Conservation (phyloP, 225 moss, liverwort and hornwort genomes). For the Sphagnum tenellum region DNA sequence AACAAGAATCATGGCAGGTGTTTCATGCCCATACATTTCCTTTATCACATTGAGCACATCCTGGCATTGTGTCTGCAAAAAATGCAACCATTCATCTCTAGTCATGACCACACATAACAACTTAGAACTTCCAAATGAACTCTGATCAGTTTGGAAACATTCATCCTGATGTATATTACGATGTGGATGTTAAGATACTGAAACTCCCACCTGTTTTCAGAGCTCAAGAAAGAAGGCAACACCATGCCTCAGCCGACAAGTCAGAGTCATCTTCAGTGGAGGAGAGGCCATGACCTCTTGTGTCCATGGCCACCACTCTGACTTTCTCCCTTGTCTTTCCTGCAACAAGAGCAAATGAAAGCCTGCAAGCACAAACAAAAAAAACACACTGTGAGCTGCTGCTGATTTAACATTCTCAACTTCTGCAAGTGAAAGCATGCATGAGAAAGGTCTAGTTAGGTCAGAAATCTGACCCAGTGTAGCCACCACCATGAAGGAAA, state of each 20-base stretch:
- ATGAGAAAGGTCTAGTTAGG: no score
- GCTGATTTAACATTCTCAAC: no score
- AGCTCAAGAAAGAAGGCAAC: not conserved
- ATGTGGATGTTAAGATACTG: no score
- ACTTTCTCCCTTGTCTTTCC: slow-evolving; percentile 92
- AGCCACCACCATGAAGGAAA: slow-evolving; percentile 97
- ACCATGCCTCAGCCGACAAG: slow-evolving; percentile 88
- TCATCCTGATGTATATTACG: no score
- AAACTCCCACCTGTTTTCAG: no score
- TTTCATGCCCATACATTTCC: slow-evolving; percentile 54
- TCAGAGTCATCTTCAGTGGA: slow-evolving; percentile 56
- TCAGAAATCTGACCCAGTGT: slow-evolving; percentile 59
- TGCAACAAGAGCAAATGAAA: slow-evolving; percentile 87
- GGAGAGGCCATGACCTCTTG: slow-evolving; percentile 87
- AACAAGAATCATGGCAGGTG: slow-evolving; percentile 80
- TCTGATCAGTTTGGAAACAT: no score
- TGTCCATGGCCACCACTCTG: slow-evolving; percentile 87
- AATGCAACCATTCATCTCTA: not conserved
- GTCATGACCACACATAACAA: no score
- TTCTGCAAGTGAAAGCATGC: no score
- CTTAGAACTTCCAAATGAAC: no score
- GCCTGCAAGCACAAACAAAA: slow-evolving; percentile 25
- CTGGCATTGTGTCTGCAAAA: slow-evolving; percentile 60
- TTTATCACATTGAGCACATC: slow-evolving; percentile 68
- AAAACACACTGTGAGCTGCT: no score